Conservation (phyloP, 2,329 filamentous ascomycete species). For the Neurospora sp. region DNA sequence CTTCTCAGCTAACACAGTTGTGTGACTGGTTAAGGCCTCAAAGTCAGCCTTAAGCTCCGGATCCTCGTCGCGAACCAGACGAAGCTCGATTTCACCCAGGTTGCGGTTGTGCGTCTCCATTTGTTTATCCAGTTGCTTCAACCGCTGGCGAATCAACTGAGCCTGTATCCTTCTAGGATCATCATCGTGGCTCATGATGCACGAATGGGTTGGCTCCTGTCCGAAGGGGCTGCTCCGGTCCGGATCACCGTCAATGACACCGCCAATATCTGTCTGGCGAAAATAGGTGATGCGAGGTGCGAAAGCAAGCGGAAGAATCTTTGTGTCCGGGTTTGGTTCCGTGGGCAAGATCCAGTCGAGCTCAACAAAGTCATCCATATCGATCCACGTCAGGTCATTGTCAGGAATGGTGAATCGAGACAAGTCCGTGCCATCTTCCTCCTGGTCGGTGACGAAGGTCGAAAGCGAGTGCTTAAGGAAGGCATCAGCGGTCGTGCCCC, state of each 20-base stretch:
- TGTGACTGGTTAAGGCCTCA: constrained; percentile 49
- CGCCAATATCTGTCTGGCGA: constrained; percentile 85
- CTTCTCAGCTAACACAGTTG: constrained; percentile 46
- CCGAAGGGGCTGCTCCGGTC: constrained; percentile 84
- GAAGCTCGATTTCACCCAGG: constrained; percentile 68
- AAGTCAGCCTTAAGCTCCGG: constrained; percentile 45
- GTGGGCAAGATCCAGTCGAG: constrained; percentile 91
- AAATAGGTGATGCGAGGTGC: constrained; percentile 97
- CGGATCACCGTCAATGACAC: constrained; percentile 68
- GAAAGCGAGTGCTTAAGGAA: constrained; percentile 52
- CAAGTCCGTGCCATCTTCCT: constrained; percentile 55
- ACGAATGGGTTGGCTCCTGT: constrained; percentile 85
- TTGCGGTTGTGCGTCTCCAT: constrained; percentile 63
- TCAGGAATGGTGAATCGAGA: constrained; percentile 93
- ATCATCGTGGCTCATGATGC: constrained; percentile 85
- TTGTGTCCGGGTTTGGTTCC: constrained; percentile 83
- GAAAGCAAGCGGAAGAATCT: constrained; percentile 85
- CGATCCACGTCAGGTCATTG: constrained; percentile 91
- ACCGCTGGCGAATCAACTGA: constrained; percentile 70
- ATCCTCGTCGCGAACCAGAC: constrained; percentile 43
- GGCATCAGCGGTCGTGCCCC: constrained; percentile 67
- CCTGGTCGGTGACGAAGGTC: constrained; percentile 41
- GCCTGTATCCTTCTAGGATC: constrained; percentile 84
- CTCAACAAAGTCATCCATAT: constrained; percentile 99
- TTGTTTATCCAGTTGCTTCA: constrained; percentile 70